Conservation (phyloP, 305 asterid species). For the Andrographis paniculata region DNA sequence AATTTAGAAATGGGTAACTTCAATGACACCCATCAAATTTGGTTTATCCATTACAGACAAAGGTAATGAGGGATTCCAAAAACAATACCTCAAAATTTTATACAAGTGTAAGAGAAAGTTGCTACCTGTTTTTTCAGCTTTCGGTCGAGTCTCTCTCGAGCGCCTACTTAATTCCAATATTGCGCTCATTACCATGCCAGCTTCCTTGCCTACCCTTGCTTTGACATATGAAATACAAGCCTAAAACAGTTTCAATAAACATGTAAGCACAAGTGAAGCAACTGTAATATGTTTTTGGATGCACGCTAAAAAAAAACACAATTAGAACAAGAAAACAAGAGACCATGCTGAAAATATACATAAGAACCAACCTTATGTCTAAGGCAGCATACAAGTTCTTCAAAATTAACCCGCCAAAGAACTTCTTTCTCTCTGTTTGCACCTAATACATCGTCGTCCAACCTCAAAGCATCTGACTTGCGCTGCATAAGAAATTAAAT, state of each 20-base stretch:
- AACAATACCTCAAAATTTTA: conserved; percentile 10
- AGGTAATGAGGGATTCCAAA: neutral
- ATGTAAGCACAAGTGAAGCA: neutral
- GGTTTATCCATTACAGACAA: neutral
- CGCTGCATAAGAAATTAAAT: conserved; percentile 36
- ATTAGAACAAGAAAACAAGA: neutral
- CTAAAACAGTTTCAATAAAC: conserved; percentile 24
- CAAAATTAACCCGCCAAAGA: conserved; percentile 87
- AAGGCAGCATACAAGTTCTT: conserved; percentile 57
- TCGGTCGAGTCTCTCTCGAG: conserved; percentile 30
- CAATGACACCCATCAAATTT: conserved; percentile 1
- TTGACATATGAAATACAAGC: conserved; percentile 64
- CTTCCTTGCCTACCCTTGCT: conserved; percentile 43
- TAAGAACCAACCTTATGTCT: conserved; percentile 53
- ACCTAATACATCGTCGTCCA: conserved; percentile 34
- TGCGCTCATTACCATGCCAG: conserved; percentile 65
- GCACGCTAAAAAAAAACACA: no score
- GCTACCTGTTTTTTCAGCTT: conserved; percentile 54
- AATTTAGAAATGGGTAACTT: no score
- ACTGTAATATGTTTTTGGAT: no score
- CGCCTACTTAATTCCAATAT: conserved; percentile 44
- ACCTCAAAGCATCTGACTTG: conserved; percentile 35
- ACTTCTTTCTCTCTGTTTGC: conserved; percentile 42
- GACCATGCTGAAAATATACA: no score
- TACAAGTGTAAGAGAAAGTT: conserved; percentile 13